Base-by-base conservation (phyloP, 352 stramenopile genomes). In the Pythium pectinolyticum region DNA sequence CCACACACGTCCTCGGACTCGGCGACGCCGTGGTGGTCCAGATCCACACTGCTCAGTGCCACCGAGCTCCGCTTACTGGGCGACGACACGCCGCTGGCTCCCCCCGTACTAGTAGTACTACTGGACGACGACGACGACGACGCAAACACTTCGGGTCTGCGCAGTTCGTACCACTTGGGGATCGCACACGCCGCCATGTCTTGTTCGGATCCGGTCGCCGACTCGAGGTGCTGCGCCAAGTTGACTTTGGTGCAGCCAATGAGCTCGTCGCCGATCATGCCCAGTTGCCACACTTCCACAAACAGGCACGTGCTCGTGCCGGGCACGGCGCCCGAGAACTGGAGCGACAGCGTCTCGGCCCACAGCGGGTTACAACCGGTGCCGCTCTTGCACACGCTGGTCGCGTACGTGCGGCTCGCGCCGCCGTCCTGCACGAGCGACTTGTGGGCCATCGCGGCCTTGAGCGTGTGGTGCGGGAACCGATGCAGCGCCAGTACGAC, bases 171-270 rank as follows among this genome's bases (percentile, higher is more conserved):
- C 84, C 84, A 92, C 40, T 84, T 87, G 1, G 86, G 86, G 17
- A 95, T 74, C 40, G 81, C 79, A 6, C 77, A 72, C 47, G 77
- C 77, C 45, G 86, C 84, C 27, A 95, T 79, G 57, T 90, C 68
- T 67, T 91, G 80, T 12, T 93, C 70, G 0, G 81, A 80, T 1
- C 79, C 78, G 3, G 83, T 73, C 0, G 78, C 88, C 10, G 80
- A 74, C 11, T 75, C 78, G 27, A 94, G 75, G 40, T 88, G 84
- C 15, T 84, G 70, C 0, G 86, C 86, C 46, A 95, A 46, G 48
- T 95, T 92, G n/a, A 95, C 68, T 57, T 90, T 90, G 11, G 75
- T 70, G 53, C 79, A 90, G 2, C 84, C 84, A 17, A 93, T 61
- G 28, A 93, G 74, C 61, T 93, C 86, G 46, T 95, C 86, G 10